Conservation (phyloP, 1,139 yeast genomes). For the Geotrichum australiense region DNA sequence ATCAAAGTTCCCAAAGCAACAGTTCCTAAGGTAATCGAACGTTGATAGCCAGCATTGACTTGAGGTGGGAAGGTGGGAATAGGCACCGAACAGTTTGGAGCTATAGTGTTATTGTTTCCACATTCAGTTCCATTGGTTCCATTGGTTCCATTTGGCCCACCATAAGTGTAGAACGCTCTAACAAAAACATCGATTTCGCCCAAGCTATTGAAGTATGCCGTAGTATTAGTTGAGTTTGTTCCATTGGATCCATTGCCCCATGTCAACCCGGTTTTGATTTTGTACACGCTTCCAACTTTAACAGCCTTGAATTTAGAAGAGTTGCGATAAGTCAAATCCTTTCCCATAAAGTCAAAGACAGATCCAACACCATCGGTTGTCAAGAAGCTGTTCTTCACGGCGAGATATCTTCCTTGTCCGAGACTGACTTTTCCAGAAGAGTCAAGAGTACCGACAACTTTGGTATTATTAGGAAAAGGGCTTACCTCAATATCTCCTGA, state of each 20-base stretch:
- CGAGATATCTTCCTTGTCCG: conserved; percentile 6
- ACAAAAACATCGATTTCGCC: neutral
- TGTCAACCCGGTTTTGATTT: neutral
- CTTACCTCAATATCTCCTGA: conserved; percentile 2
- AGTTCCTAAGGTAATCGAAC: conserved; percentile 9
- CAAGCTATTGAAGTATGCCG: neutral
- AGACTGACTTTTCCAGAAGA: conserved; percentile 1
- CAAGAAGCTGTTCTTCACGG: conserved; percentile 4
- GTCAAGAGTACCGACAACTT: conserved; percentile 3
- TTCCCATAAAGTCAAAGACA: neutral
- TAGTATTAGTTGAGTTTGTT: neutral
- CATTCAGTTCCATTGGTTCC: too few species aligned
- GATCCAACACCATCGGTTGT: neutral
- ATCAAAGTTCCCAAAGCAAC: conserved; percentile 8
- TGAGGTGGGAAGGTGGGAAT: conserved; percentile 1
- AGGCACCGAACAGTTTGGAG: too few species aligned
- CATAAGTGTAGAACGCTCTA: conserved; percentile 4
- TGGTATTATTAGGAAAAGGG: neutral
- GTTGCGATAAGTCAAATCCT: neutral
- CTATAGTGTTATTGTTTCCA: too few species aligned
- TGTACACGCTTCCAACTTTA: neutral
- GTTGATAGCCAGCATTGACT: conserved; percentile 8
- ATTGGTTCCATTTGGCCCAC: neutral
- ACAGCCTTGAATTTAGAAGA: conserved; percentile 3
- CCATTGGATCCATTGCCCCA: neutral